Base-by-base conservation (phyloP, 2,329 filamentous ascomycete genomes). In the Ceratocystis smalleyi region DNA sequence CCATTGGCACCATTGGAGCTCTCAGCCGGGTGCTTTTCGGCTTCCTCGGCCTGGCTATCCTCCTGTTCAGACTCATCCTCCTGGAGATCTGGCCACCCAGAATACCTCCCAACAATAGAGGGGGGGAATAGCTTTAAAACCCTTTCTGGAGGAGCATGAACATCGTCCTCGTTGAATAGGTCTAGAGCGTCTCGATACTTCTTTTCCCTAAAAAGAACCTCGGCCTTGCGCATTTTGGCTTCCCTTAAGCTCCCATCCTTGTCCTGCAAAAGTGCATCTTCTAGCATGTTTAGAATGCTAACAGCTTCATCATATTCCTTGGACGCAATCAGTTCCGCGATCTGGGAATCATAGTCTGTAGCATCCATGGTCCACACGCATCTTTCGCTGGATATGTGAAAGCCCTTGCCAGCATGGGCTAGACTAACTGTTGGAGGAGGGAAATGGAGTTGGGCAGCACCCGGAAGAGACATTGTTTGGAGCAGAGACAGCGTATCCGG, bases 361-460 rank as follows among this genome's bases (percentile, higher is more conserved):
- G 92, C 88, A 68, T 86, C 89, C 94, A 99, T 97, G 69, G 94
- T 87, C 94, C 94, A 99, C 45, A 99, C 88, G 43, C 82, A 87
- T 55, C 94, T 82, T 64, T 97, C 94, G 71, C 92, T 96, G 22
- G 87, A 87, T 62, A 97, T 91, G 66, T 97, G 82, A 70, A 99
- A 99, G 0, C 91, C 92, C 73, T 99, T 99, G 2, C 89, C 94
- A 0, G 91, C 91, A 75, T 99, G 94, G 0, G 92, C 89, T n/a
- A 99, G 78, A 71, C 92, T 96, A 68, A 92, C 87, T 22, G 90
- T 95, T 0, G 92, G 91, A 61, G 95, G 91, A 0, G 91, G 90
- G 30, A 97, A 94, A 73, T 97, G 90, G 65, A 99, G 78, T 67
- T 91, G 85, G 40, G 83, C 88, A 1, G 92, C 92, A 15, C 86